Conservation (phyloP, 371 early-diverging fungal species). For the Batkoa obscura region DNA sequence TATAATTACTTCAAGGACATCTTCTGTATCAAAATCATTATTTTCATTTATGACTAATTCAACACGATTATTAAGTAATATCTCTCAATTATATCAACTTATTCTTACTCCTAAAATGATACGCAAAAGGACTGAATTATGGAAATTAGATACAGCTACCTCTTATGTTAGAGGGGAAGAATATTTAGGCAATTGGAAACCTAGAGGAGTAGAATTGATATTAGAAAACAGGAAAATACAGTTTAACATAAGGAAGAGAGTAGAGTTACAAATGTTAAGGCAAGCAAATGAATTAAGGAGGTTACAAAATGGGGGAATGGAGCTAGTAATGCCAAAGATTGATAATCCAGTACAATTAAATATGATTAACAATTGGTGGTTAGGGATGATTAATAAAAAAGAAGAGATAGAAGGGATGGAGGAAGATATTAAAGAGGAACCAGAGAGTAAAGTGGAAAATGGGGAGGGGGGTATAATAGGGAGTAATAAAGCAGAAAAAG, state of each 20-base stretch:
- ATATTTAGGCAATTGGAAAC: constrained; percentile 47
- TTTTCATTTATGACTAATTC: constrained; percentile 6
- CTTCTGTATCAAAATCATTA: constrained; percentile 3
- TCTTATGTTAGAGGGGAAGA: constrained; percentile 78
- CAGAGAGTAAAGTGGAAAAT: too few species aligned
- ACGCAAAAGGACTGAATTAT: constrained; percentile 32
- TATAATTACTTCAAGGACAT: constrained; percentile 6
- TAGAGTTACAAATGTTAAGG: constrained; percentile 26
- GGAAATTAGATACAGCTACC: constrained; percentile 52
- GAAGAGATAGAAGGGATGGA: too few species aligned
- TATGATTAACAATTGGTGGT: too few species aligned
- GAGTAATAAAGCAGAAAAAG: too few species aligned
- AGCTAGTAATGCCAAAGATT: too few species aligned
- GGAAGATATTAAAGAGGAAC: too few species aligned
- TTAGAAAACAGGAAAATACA: constrained; percentile 27
- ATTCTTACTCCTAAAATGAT: constrained; percentile 35
- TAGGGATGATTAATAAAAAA: too few species aligned
- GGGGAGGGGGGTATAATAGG: too few species aligned
- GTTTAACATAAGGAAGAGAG: constrained; percentile 15
- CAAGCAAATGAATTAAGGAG: constrained; percentile 6
- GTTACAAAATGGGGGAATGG: too few species aligned
- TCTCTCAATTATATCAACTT: constrained; percentile 30
- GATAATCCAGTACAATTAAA: too few species aligned
- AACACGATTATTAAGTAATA: constrained; percentile 17
- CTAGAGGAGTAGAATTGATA: constrained; percentile 52